phyloP scores from a whole-genome alignment of 2,329 filamentous ascomycete genomes.

The Aaosphaeria pasadenensis region DNA sequence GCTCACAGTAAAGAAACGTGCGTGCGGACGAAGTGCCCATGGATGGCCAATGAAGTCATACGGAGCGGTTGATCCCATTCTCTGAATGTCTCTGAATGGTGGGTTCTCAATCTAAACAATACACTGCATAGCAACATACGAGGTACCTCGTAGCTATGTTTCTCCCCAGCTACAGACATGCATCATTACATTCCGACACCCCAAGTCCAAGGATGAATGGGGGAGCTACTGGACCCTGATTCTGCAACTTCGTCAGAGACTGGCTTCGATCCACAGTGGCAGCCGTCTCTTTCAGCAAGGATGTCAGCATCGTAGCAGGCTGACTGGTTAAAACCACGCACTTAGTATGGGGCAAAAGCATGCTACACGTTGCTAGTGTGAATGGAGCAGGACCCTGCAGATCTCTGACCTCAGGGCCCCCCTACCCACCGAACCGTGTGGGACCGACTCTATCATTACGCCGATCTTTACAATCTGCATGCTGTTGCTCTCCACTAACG shows the following conservation, averaged over 20 bases:
- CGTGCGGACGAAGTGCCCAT: not conserved
- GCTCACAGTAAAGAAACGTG: not conserved
- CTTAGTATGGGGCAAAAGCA: not conserved
- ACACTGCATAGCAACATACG: no score
- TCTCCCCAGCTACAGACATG: no score
- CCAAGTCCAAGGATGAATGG: not conserved
- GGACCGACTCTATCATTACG: slow-evolving; percentile 1
- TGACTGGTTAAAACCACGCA: not conserved
- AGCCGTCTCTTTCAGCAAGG: not conserved
- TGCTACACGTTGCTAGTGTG: not conserved
- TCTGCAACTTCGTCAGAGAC: not conserved
- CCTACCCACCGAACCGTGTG: not conserved
- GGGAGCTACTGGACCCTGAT: not conserved
- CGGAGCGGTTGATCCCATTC: not conserved
- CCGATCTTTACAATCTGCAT: not conserved
- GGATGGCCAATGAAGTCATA: not conserved
- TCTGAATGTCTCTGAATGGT: not conserved
- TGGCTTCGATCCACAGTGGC: not conserved
- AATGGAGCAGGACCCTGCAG: slow-evolving; percentile 2
- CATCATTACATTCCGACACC: not conserved
- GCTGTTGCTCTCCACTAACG: not conserved
- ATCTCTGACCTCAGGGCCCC: slow-evolving; percentile 2
- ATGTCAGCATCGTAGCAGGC: not conserved
- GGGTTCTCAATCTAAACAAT: no score
- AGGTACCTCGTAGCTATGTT: no score